Percentiles rank a stretch among this genome's conserved stretches.
phyloP scores from a whole-genome alignment of 1,139 yeast species.

The Yamadazyma epiphylla region DNA sequence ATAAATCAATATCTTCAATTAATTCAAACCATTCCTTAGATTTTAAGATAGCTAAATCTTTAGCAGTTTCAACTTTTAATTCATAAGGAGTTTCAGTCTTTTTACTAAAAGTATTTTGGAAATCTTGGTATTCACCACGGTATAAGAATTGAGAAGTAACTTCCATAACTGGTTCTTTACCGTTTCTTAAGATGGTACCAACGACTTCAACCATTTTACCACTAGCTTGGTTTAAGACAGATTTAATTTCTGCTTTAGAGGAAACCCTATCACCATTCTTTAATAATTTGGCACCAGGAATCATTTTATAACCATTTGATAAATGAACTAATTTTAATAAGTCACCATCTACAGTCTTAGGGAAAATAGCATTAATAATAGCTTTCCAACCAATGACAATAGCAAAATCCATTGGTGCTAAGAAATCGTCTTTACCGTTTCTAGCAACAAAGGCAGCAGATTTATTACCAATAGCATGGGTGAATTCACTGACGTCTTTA shows the following conservation, averaged over 20 bases:
- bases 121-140: slow-evolving; percentile 88
- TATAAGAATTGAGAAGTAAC: slow-evolving; percentile 94
- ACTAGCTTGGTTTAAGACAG: slow-evolving; percentile 85
- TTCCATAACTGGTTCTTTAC: slow-evolving; percentile 75
- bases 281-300: slow-evolving; percentile 88
- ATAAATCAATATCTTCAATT: slow-evolving; percentile 65
- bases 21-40: slow-evolving; percentile 98
- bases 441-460: slow-evolving; percentile 94
- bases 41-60: slow-evolving; percentile 88
- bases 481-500: slow-evolving; percentile 82
- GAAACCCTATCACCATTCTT: slow-evolving; percentile 83
- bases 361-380: slow-evolving; percentile 95
- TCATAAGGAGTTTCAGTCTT: slow-evolving; percentile 84
- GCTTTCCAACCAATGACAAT: slow-evolving; percentile 99
- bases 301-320: slow-evolving; percentile 91
- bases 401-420: slow-evolving; percentile 98
- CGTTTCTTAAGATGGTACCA: slow-evolving; percentile 80
- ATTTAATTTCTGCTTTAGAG: slow-evolving; percentile 78
- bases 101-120: slow-evolving; percentile 88
- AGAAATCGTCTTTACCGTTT: slow-evolving; percentile 71
- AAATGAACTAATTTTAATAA: slow-evolving; percentile 88
- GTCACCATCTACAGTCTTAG: slow-evolving; percentile 94
- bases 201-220: slow-evolving; percentile 96
- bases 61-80: slow-evolving; percentile 65
- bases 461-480: slow-evolving; percentile 95